Evolutionary conservation across 345 rosid genomes (phyloP), one percentile per base, ranked within the genome.

Genomic region (Brassica incana): DNA sequence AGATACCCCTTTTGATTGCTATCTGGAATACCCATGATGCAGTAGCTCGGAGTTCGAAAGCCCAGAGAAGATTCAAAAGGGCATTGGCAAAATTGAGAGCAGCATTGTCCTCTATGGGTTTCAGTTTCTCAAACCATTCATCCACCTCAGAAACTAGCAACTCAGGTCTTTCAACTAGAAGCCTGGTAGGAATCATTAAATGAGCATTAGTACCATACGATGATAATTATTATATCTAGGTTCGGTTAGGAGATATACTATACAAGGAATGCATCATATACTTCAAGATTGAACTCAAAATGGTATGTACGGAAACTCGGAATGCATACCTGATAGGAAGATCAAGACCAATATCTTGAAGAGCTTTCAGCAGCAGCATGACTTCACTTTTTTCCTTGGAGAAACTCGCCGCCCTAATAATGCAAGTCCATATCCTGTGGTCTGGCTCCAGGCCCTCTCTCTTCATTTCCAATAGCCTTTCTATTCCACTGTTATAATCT

Each of bases 351-450:
- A 84, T 75, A 85, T 88, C 89, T 59, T 52, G 85, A 62, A 92
- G 87, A 43, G 97, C 97, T 69, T 83, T 85, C 74, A 92, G 81
- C 78, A 92, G 91, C 60, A 76, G 25, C 76, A 88, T 81, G 68
- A 91, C 94, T 76, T 91, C 95, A 65, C 73, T 83, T 67, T 83
- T 80, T 48, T 67, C 72, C 73, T 83, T 81, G 33, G 86, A 83
- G 75, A 92, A 82, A 85, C 99, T 95, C 64, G 97, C 97, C 61
- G 94, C 95, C 82, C 97, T 90, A 54, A 91, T 77, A 82, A 95
- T 92, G 89, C 95, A 91, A 56, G 99, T 92, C 99, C 99, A 92
- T 84, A 92, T 87, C 81, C 91, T 87, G 82, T 91, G 94, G 84
- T 95, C 98, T 70, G 92, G 88, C 78, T 90, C 92, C 71, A 91